Conservation (phyloP, 257 asterid species). For the Solanum paucissectum region DNA sequence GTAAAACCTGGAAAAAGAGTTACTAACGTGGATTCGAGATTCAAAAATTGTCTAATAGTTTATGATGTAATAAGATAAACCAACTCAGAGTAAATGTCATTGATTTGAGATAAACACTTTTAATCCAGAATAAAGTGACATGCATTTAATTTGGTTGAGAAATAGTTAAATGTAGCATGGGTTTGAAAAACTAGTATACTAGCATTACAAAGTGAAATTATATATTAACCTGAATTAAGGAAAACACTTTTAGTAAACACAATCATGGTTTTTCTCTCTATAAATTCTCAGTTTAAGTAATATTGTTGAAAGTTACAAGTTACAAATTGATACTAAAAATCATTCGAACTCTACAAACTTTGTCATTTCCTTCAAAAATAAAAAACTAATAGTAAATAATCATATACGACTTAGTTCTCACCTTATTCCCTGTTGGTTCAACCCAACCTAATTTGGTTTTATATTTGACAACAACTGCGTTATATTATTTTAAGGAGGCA, state of each 20-base stretch:
- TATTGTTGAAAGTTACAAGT: neutral
- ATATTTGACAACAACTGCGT: neutral
- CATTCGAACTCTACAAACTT: neutral
- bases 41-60: neutral
- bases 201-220: neutral
- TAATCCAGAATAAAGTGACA: too few species aligned
- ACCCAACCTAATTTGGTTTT: neutral
- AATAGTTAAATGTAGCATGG: neutral
- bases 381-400: too few species aligned
- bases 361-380: neutral
- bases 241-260: neutral
- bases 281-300: neutral
- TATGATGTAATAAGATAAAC: neutral
- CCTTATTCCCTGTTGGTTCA: neutral
- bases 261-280: neutral
- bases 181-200: neutral
- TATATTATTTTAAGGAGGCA: neutral
- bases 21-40: neutral
- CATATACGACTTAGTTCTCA: too few species aligned
- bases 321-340: neutral
- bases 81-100: neutral
- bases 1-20: neutral
- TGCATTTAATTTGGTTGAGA: neutral
- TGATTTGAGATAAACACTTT: neutral
- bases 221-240: neutral